Conservation (phyloP, 2,329 filamentous ascomycete genomes). For the Sporothrix brasiliensis region DNA sequence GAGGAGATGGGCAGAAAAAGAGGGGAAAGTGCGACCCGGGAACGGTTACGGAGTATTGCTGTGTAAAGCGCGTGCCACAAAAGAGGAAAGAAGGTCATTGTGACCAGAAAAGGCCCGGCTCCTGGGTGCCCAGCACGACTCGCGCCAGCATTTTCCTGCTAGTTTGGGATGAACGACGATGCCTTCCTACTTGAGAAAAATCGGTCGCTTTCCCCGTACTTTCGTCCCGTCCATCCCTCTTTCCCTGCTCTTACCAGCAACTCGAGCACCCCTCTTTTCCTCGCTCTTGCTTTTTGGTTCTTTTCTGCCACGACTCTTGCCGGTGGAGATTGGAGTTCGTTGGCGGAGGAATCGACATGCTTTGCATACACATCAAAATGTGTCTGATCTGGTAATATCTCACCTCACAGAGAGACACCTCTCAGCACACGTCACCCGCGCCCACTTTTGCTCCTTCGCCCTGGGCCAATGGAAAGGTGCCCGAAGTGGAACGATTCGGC, state of each 20-base stretch:
- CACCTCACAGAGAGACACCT: background rate
- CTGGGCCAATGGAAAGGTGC: background rate
- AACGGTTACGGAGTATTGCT: background rate
- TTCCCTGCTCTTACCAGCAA: background rate
- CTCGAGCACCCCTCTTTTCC: conserved; percentile 1
- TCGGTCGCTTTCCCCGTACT: conserved; percentile 8
- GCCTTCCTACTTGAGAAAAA: conserved; percentile 6
- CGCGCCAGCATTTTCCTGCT: background rate
- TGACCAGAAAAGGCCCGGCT: conserved; percentile 14
- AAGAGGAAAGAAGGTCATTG: background rate
- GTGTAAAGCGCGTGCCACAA: conserved; percentile 8
- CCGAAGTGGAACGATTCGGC: background rate
- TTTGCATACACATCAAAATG: background rate
- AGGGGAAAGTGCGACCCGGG: conserved; percentile 17
- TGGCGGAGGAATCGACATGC: background rate
- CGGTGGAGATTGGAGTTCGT: background rate
- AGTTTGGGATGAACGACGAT: background rate
- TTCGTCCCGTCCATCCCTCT: conserved; percentile 15
- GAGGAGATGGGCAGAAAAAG: conserved; percentile 17
- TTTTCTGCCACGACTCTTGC: background rate
- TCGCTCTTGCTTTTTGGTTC: background rate
- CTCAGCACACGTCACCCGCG: conserved; percentile 15
- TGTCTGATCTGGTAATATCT: background rate
- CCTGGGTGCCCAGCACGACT: background rate
- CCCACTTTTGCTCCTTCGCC: conserved; percentile 6